A percentile compares a stretch with the other conserved stretches of the same genome.
Evolutionary conservation across 176 grass and related monocot species (phyloP).

Genomic region (Paspalum vaginatum): DNA sequence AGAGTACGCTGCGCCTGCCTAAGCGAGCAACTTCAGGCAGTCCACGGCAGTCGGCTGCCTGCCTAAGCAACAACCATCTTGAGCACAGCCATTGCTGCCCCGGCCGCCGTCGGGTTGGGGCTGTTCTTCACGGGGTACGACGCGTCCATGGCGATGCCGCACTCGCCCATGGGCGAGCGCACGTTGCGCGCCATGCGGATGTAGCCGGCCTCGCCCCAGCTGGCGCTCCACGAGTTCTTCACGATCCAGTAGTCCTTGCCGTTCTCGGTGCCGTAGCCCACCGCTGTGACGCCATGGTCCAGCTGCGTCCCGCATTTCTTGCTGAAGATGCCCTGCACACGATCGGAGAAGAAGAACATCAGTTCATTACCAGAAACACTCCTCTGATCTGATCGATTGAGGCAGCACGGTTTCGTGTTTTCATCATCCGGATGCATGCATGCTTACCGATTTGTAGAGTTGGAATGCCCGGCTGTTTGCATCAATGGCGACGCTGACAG

Average conservation of each 20-base stretch:
- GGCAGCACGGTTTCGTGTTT: no score
- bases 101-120: constrained; percentile 12
- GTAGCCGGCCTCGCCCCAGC: constrained; percentile 68
- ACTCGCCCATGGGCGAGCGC: constrained; percentile 27
- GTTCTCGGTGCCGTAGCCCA: constrained; percentile 35
- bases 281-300: constrained; percentile 35
- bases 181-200: constrained; percentile 54
- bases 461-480: not conserved
- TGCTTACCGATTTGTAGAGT: not conserved
- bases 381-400: no score
- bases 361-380: not conserved
- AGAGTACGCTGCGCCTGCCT: not conserved
- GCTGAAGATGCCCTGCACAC: constrained; percentile 35
- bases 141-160: constrained; percentile 61
- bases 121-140: constrained; percentile 59
- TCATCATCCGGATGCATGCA: no score
- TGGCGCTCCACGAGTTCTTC: constrained; percentile 60
- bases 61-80: not conserved
- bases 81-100: not conserved
- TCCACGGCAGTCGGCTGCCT: no score
- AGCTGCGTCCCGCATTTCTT: constrained; percentile 28
- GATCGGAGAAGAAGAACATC: not conserved
- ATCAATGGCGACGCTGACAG: not conserved
- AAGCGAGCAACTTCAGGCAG: not conserved
- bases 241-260: constrained; percentile 57